These are phyloP conservation scores for Petunia secreta DNA, from an alignment of 257 asterid species.

Conservation along the genomic window DNA sequence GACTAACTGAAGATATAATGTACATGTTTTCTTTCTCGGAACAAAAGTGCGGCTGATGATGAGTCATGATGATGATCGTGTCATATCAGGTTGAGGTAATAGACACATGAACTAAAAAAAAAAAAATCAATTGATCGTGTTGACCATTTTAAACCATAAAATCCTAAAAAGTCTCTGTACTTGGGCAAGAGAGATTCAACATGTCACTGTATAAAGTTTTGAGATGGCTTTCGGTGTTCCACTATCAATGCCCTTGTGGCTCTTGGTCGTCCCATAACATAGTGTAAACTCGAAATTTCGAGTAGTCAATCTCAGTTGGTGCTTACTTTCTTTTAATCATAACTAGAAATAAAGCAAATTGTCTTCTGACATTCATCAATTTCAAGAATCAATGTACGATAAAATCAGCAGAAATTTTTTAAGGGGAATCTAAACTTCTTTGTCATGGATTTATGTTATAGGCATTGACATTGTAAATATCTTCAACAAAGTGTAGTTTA, in stretches of 20 bases:
- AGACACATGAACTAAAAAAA: slow-evolving; percentile 11
- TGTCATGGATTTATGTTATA: no score
- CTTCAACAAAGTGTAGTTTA: no score
- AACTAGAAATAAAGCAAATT: neutral
- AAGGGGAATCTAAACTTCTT: no score
- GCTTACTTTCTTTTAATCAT: neutral
- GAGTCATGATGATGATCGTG: neutral
- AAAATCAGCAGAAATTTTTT: no score
- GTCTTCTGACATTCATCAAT: neutral
- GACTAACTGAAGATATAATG: no score
- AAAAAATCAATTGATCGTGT: neutral
- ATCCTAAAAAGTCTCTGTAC: neutral
- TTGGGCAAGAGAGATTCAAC: neutral
- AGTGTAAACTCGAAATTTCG: slow-evolving; percentile 16
- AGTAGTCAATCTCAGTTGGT: slow-evolving; percentile 20
- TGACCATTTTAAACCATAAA: neutral
- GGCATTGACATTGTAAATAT: no score
- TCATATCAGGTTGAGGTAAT: slow-evolving; percentile 14
- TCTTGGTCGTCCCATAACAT: slow-evolving; percentile 17
- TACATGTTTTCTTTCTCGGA: neutral
- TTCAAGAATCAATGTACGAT: neutral
- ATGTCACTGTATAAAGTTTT: slow-evolving; percentile 14
- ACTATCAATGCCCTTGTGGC: slow-evolving; percentile 29
- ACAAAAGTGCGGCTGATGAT: neutral
- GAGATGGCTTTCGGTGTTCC: slow-evolving; percentile 42